These are phyloP conservation scores for Linderniella brevidens DNA, from an alignment of 257 asterid species.

Conservation along the genomic window DNA sequence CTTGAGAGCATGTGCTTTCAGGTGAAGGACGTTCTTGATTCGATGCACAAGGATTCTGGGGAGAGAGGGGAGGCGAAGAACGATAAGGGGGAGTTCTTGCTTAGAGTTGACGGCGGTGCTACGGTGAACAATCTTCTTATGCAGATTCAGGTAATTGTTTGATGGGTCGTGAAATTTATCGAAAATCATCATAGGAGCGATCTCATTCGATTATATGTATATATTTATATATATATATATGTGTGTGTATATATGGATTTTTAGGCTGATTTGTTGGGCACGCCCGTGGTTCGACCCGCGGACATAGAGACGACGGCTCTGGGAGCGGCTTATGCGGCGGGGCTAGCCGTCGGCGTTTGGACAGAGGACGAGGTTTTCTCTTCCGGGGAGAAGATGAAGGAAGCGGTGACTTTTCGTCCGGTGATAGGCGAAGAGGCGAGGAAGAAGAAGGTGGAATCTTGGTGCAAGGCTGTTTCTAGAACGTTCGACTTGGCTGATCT, in stretches of 20 bases:
- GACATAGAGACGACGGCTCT: conserved; percentile 91
- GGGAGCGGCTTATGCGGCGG: conserved; percentile 96
- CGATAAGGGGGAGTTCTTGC: conserved; percentile 44
- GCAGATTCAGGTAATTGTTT: conserved; percentile 70
- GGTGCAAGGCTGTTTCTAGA: conserved; percentile 80
- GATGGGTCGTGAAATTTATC: neutral
- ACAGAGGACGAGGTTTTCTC: conserved; percentile 47
- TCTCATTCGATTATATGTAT: neutral
- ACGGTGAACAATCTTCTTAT: conserved; percentile 69
- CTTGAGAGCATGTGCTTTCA: conserved; percentile 99
- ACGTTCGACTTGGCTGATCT: conserved; percentile 86
- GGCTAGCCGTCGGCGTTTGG: conserved; percentile 83
- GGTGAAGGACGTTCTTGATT: conserved; percentile 80
- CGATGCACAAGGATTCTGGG: conserved; percentile 88
- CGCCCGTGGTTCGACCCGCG: conserved; percentile 67
- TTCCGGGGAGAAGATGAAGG: conserved; percentile 38
- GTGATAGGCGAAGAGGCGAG: conserved; percentile 32
- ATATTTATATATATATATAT: no score
- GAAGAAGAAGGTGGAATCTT: conserved; percentile 65
- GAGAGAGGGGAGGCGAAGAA: conserved; percentile 39
- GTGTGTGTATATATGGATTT: neutral
- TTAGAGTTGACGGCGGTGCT: conserved; percentile 96
- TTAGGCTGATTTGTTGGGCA: conserved; percentile 78
- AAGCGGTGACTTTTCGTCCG: conserved; percentile 39
- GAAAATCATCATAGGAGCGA: neutral